Evolutionary conservation across 2,329 filamentous ascomycete species (phyloP), one percentile per base, ranked within the genome.

Genomic region (Fusarium poae): DNA sequence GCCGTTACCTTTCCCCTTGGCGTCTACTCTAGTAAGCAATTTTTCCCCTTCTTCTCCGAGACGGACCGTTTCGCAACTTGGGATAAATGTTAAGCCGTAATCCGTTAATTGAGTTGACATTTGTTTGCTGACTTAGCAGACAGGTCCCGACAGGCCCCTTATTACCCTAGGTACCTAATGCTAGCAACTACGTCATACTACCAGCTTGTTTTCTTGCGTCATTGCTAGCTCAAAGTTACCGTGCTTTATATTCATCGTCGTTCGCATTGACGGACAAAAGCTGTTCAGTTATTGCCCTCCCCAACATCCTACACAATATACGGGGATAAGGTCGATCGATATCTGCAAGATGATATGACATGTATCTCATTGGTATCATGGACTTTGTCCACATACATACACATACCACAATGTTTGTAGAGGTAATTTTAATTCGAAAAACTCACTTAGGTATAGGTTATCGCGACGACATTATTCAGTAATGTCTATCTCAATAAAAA

Each of bases 101-200:
- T 25, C 42, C 49, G 62, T n/a, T 45, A 39, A 39, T 39, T 21
- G 12, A 44, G 12, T 20, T 5, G 8, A 21, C n/a, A 48, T 42
- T 20, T 12, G 20, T 43, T 27, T 40, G 61, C 61, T 60, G 54
- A 50, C 62, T 65, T 27, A 53, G 32, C 53, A 48, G 30, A n/a
- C 30, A 48, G n/a, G 27, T 46, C 45, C 25, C 44, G n/a, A n/a
- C n/a, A n/a, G n/a, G n/a, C n/a, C n/a, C n/a, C n/a, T n/a, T n/a
- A n/a, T 58, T 34, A 30, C 48, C 30, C 21, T 44, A 46, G n/a
- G n/a, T n/a, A n/a, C n/a, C n/a, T n/a, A n/a, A n/a, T n/a, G n/a
- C n/a, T n/a, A 30, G 13, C 18, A 8, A 37, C n/a, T 62, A 67
- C 66, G 66, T 67, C 66, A 68, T 65, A 42, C 11, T 52, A 35